Evolutionary conservation across 2,329 filamentous ascomycete genomes (phyloP), one percentile per base, ranked within the genome.

Genomic region (Penicillium capsulatum): DNA sequence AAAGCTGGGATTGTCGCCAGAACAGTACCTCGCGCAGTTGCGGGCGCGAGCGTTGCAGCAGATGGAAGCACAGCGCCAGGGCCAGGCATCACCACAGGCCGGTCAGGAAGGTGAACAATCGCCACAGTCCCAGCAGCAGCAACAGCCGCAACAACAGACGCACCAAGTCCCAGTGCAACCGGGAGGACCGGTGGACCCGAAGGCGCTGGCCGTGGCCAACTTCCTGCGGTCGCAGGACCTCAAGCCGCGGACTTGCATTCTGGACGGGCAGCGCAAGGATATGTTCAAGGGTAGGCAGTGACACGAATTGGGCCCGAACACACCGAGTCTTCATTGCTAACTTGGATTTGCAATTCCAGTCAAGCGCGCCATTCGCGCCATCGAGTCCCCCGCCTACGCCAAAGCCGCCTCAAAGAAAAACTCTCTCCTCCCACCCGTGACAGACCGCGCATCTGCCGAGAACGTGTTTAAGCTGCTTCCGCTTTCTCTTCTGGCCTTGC

Each of bases 221-320:
- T 98, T 94, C 69, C 71, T 98, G 44, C 81, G 82, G 53, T 67
- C 77, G 42, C 90, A 96, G 69, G 80, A 92, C 44, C 71, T 98
- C 50, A 98, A 98, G 76, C 76, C 79, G 13, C 77, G 92, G 48
- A 96, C 90, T 13, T 91, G 86, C 64, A 94, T 98, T 50, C 78
- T 97, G 51, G 90, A 96, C 52, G 92, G 92, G 57, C 90, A 96
- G 75, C 80, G 92, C 58, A 97, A 95, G 70, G 91, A 98, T 52
- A 94, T 98, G 86, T 97, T 98, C 69, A 85, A 84, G 76, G 89
- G 88, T 91, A 73, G 24, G 31, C 32, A 16, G 8, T 1, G 2
- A 14, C 22, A n/a, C 19, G 9, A 22, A 22, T 22, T 22, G 19
- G 9, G 5, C 19, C 9, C 5, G 5, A 22, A 5, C 19, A 5